Evolutionary conservation across 2,329 filamentous ascomycete species (phyloP), one percentile per base, ranked within the genome.

Genomic region (Sporothrix mexicana): DNA sequence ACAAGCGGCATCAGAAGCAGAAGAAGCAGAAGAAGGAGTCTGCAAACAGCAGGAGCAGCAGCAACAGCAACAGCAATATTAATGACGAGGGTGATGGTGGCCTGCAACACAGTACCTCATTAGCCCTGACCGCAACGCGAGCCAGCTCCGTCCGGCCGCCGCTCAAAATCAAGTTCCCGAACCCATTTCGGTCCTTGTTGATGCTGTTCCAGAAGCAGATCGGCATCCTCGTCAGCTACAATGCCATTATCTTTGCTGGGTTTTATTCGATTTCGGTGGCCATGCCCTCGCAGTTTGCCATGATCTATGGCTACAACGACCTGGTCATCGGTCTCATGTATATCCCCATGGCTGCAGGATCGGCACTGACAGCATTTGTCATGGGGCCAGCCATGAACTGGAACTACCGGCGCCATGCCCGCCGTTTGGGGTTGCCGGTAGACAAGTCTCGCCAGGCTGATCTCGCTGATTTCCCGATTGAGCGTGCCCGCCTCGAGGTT

Each of bases 191-290:
- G 77, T 95, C 94, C 0, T 91, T 97, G 17, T 88, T 91, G 0
- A 94, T 96, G 0, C 88, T 94, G 74, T 86, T 90, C 76, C 96
- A 96, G 84, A 93, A 95, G 78, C 93, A 98, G 81, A 88, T 98
- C 62, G 83, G 81, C 1, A 75, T 86, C 12, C 79, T 88, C 0
- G 81, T 88, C 9, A 77, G 81, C 30, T 83, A 82, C 64, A 82
- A 81, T 66, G 82, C 81, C 64, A 77, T 87, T 3, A 80, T 85
- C 3, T 87, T 86, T 73, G 82, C 85, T 0, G 85, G 84, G 4
- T 87, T 87, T 77, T 87, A 86, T 76, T 83, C 82, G 72, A 79
- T 87, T 23, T 79, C 81, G 1, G 81, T 84, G 0, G 81, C 84
- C 2, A 82, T 87, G 78, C 85, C 86, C 0, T 79, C 79, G 0